These are phyloP conservation scores for Pyrus pyrifolia DNA, from an alignment of 306 rosid species.

Conservation along the genomic window DNA sequence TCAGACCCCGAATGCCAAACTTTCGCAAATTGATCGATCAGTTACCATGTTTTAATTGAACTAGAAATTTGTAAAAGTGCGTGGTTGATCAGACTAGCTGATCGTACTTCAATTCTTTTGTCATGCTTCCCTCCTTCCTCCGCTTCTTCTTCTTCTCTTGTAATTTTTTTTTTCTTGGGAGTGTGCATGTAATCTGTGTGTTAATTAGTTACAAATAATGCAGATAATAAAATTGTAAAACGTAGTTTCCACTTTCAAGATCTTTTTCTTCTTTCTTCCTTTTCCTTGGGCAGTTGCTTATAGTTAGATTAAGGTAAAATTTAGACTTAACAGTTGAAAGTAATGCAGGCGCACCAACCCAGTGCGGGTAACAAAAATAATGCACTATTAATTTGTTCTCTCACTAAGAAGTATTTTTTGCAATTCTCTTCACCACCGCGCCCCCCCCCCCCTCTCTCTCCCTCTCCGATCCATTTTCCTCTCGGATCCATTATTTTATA, in stretches of 20 bases:
- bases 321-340: background rate
- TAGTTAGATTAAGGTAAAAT: background rate
- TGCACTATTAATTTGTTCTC: too few relatives aligned
- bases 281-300: background rate
- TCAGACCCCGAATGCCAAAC: constrained; percentile 44
- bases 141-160: background rate
- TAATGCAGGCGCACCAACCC: background rate
- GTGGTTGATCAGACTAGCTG: constrained; percentile 3
- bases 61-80: background rate
- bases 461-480: too few relatives aligned
- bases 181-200: constrained; percentile 11
- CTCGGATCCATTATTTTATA: too few relatives aligned
- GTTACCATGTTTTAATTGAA: background rate
- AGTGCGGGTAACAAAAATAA: background rate
- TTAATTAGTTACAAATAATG: background rate
- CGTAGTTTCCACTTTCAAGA: background rate
- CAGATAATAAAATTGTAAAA: constrained; percentile 7
- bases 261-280: background rate
- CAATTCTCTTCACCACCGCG: too few relatives aligned
- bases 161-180: constrained; percentile 3
- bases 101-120: constrained; percentile 1
- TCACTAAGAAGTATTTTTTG: too few relatives aligned
- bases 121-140: background rate
- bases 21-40: constrained; percentile 16
- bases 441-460: too few relatives aligned